Base-by-base conservation (phyloP, 192 early-diverging fungal genomes). In the Coemansia sp. region DNA sequence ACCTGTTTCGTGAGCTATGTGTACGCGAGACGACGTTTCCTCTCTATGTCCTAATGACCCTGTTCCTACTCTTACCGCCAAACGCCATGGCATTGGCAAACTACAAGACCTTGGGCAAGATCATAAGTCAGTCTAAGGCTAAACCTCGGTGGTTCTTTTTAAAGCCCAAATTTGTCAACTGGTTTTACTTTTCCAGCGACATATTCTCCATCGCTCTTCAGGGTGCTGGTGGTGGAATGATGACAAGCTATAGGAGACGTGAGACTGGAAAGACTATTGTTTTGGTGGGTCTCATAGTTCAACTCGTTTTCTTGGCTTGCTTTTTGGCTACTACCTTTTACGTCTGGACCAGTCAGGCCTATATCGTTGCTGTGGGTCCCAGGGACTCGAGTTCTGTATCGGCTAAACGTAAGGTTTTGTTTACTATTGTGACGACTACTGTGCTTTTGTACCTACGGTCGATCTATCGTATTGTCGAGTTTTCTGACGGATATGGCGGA, bases 121-220 rank as follows among this genome's bases (percentile, higher is more conserved):
- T 83, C 3, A 78, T 83, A 22, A 40, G 65, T 6, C 31, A 74
- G 7, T 61, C 27, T 1, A 13, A 3, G 0, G 70, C 57, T 5
- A 49, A 42, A 3, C 43, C 57, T 5, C 61, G 69, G 34, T 54
- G 36, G 59, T 83, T 83, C 61, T 83, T 69, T 63, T 65, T 83
- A 12, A 61, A 43, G 13, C 70, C 76, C 13, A 62, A 52, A 41
- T 83, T 83, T 62, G 76, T 83, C 63, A 78, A 67, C 49, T 83
- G 80, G 80, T 83, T 83, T 52, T 86, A 84, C 63, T 77, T 86
- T 68, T 55, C 72, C 5, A 75, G 79, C 33, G 85, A 86, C 68
- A 38, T 84, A 2, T 70, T 86, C 41, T 79, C 82, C 4, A 82
- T 86, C 55, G 42, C 64, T 5, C 73, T 82, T 62, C 85, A 86